These are phyloP conservation scores for Ziziphus jujuba DNA, from an alignment of 306 rosid genomes.

Conservation along the genomic window DNA sequence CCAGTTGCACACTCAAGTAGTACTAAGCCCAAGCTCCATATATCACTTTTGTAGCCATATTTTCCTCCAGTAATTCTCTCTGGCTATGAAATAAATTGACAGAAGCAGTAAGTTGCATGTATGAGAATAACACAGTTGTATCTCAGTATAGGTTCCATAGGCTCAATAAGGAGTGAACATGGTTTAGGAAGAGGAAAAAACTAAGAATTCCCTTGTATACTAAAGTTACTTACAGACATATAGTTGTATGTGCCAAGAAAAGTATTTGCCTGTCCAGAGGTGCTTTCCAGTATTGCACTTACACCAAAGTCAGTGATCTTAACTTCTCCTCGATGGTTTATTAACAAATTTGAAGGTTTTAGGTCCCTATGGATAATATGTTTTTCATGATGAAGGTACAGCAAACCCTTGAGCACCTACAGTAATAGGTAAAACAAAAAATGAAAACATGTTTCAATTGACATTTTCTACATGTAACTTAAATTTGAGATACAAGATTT, in stretches of 20 bases:
- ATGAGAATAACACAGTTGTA: background rate
- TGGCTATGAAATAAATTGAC: constrained; percentile 62
- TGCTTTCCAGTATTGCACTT: constrained; percentile 89
- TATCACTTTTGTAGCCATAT: constrained; percentile 88
- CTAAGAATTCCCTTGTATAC: too few relatives aligned
- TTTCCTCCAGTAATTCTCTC: constrained; percentile 79
- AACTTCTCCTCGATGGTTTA: constrained; percentile 92
- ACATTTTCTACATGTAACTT: constrained; percentile 16
- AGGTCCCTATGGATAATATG: constrained; percentile 95
- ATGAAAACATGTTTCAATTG: constrained; percentile 15
- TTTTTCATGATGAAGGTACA: constrained; percentile 89
- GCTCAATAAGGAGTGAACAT: too few relatives aligned
- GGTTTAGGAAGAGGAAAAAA: background rate
- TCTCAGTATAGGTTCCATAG: background rate
- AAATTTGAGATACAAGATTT: constrained; percentile 10
- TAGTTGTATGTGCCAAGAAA: constrained; percentile 90
- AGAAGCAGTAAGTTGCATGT: constrained; percentile 16
- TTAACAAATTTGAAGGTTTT: constrained; percentile 86
- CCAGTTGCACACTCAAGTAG: constrained; percentile 94
- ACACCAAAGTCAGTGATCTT: constrained; percentile 99
- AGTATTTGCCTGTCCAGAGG: constrained; percentile 92
- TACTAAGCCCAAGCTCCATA: constrained; percentile 94
- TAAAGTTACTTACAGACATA: constrained; percentile 87
- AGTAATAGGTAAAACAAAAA: constrained; percentile 23
- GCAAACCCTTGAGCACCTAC: constrained; percentile 86